Evolutionary conservation across 2,329 filamentous ascomycete genomes (phyloP), one percentile per base, ranked within the genome.

Genomic region (Botrytis elliptica): DNA sequence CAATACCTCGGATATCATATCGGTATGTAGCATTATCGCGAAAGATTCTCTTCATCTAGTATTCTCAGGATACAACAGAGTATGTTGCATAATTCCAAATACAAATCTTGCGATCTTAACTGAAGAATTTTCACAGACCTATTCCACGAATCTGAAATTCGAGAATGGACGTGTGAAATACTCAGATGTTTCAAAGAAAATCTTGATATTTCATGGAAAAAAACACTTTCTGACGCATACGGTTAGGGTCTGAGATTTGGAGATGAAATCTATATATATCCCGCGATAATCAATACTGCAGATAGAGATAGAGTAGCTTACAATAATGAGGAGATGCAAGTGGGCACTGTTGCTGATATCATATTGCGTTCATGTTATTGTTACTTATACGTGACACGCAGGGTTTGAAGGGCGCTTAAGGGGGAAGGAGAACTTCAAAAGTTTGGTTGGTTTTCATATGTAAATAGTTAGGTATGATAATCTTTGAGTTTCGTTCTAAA

Each of bases 401-500:
- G n/a, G 14, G 1, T 18, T 29, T 18, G n/a, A 8, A 29, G 1
- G 14, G 14, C 6, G n/a, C 52, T 0, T 7, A 18, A 57, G n/a
- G 6, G 0, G 6, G 0, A 29, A 29, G 16, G 52, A 52, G n/a
- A 18, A 57, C 7, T 29, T 29, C 0, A 3, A 0, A 10, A 33
- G 7, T 33, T 33, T 33, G 2, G 3, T 3, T 0, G 6, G n/a
- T 4, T 29, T 29, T 33, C 0, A 16, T 2, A 29, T 33, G n/a
- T 7, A 16, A 12, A 7, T 33, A 1, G 16, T 6, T 57, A 29
- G 6, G 1, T 18, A 57, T 18, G n/a, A 29, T 29, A 16, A 8
- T 0, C 1, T 3, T 57, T 33, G 3, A 0, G 0, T 9, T 18
- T 18, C 2, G 1, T 3, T 18, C 4, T 18, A 8, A 8, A 18